Evolutionary conservation across 225 moss, liverwort and hornwort genomes (phyloP), one percentile per base, ranked within the genome.

Genomic region (Anthoceros angustus): DNA sequence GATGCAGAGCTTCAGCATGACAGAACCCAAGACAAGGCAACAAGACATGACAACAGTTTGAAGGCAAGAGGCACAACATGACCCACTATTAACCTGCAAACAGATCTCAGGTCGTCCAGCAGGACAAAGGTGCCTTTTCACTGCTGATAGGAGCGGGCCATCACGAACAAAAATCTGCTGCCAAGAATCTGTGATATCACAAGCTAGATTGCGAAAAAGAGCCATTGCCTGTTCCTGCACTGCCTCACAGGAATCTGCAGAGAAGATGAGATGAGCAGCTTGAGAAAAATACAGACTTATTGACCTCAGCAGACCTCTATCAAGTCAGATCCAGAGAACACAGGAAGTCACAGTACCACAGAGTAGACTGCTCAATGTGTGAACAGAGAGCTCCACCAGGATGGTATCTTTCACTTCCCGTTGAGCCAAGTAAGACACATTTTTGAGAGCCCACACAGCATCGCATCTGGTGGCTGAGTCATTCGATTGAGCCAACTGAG

Each of bases 151-250:
- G 23, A 98, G 66, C 48, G 84, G 72, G 23, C 71, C 77, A 43
- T 80, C 88, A 76, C 88, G 79, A 39, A 67, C 79, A 70, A 91
- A 82, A 25, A 88, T 77, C 39, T 83, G 85, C 60, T 91, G 77
- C 62, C 86, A 73, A 62, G 80, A 86, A 62, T 89, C 95, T 42
- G 77, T 79, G 60, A 88, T 84, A 67, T 91, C 95, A 72, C 87
- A 84, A 32, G 85, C 91, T 63, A 98, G 81, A 69, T 98, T 98
- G 69, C 85, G 86, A 74, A 86, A 80, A 49, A 98, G 79, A 32
- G 88, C 83, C 70, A 92, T 81, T 25, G 91, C 88, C 76, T 98
- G 95, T 82, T 98, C 95, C 66, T 88, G 86, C 45, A 98, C 91
- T 70, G 80, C 86, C 74, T 84, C 91, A 72, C 91, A 88, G n/a